Conservation (phyloP, 2,329 filamentous ascomycete genomes). For the Pseudocercospora cruenta region DNA sequence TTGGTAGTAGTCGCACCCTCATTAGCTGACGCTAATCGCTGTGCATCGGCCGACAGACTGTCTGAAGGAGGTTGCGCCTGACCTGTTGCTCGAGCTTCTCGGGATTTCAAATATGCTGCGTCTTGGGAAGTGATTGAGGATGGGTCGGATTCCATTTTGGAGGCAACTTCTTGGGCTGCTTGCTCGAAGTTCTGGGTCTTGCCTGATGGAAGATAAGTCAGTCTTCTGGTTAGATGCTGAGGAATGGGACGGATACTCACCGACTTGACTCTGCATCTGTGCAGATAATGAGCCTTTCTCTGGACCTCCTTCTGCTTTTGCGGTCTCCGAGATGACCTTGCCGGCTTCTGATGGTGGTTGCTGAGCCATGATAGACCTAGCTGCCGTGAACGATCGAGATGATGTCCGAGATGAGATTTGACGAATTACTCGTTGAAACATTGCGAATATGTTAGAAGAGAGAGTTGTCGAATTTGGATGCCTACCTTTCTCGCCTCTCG, state of each 20-base stretch:
- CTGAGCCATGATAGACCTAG: conserved; percentile 23
- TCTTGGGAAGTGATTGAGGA: conserved; percentile 43
- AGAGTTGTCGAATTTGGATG: no score
- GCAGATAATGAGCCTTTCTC: conserved; percentile 38
- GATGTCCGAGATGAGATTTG: neutral
- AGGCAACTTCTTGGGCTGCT: conserved; percentile 34
- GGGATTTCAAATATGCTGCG: conserved; percentile 46
- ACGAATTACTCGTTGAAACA: neutral
- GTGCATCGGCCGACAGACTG: conserved; percentile 44
- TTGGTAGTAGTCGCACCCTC: conserved; percentile 27
- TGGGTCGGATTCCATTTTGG: conserved; percentile 35
- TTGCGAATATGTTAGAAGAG: neutral
- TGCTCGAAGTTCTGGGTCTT: conserved; percentile 29
- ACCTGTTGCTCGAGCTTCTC: conserved; percentile 43
- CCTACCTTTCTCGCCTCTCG: neutral
- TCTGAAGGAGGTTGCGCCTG: conserved; percentile 34
- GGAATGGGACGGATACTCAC: conserved; percentile 18
- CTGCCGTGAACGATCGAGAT: neutral
- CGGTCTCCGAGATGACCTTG: conserved; percentile 39
- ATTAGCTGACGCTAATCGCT: conserved; percentile 44
- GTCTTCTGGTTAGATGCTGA: conserved; percentile 16
- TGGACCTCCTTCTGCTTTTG: conserved; percentile 39
- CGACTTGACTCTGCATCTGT: conserved; percentile 41
- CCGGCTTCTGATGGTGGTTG: conserved; percentile 20
- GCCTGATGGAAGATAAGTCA: neutral